These are phyloP conservation scores for Lithocarpus polystachyus DNA, from an alignment of 306 rosid genomes.

Conservation along the genomic window DNA sequence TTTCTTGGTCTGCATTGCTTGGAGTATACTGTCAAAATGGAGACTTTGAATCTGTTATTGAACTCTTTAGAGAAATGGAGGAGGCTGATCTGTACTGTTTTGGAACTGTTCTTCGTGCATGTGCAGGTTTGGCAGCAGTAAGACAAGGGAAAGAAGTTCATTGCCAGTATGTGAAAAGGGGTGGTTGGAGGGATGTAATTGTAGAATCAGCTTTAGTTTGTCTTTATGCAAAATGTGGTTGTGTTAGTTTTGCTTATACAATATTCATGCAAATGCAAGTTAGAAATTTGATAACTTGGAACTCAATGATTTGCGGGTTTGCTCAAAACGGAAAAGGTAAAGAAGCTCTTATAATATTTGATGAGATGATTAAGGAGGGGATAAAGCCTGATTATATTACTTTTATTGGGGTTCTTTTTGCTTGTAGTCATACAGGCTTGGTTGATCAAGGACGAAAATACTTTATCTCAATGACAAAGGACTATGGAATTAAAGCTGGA, in stretches of 20 bases:
- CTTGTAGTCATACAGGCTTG: conserved; percentile 89
- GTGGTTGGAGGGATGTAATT: conserved; percentile 75
- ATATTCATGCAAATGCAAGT: conserved; percentile 53
- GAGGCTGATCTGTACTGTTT: conserved; percentile 57
- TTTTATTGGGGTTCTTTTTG: conserved; percentile 72
- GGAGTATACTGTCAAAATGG: conserved; percentile 75
- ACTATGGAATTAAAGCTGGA: conserved; percentile 62
- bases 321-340: conserved; percentile 81
- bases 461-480: conserved; percentile 50
- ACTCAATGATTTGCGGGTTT: conserved; percentile 76
- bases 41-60: conserved; percentile 52
- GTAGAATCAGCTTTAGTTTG: conserved; percentile 87
- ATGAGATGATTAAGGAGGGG: conserved; percentile 60
- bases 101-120: conserved; percentile 74
- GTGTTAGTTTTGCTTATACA: conserved; percentile 49
- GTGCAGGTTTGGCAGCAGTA: conserved; percentile 69
- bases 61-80: conserved; percentile 59
- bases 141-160: conserved; percentile 87
- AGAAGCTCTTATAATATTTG: conserved; percentile 54
- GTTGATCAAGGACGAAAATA: conserved; percentile 66
- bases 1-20: conserved; percentile 80
- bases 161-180: conserved; percentile 72
- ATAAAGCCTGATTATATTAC: conserved; percentile 70
- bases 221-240: conserved; percentile 86
- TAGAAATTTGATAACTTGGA: conserved; percentile 87